These are phyloP conservation scores for Plantago major DNA, from an alignment of 257 asterid species.

Conservation along the genomic window DNA sequence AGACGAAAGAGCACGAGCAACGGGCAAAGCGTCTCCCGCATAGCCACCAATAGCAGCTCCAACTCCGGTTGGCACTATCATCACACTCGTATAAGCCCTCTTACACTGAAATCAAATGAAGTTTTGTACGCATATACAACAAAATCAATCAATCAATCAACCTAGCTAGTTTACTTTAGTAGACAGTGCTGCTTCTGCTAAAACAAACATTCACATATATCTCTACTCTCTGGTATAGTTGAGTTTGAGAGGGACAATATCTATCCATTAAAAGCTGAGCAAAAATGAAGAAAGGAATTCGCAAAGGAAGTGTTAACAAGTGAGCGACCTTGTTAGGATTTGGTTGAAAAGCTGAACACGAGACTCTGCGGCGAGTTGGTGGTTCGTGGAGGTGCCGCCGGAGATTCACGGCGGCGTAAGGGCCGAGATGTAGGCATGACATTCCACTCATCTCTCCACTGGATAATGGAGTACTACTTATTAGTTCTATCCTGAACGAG, in stretches of 20 bases:
- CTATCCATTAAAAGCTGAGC: too few relatives aligned
- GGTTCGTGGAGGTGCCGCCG: conserved; percentile 17
- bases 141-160: background rate
- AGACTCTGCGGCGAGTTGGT: conserved; percentile 22
- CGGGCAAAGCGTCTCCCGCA: conserved; percentile 95
- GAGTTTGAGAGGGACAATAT: too few relatives aligned
- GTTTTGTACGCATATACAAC: background rate
- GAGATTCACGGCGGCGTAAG: conserved; percentile 26
- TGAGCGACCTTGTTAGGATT: conserved; percentile 43
- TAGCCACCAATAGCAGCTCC: conserved; percentile 95
- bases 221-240: too few relatives aligned
- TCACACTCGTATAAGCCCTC: conserved; percentile 78
- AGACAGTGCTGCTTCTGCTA: too few relatives aligned
- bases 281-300: background rate
- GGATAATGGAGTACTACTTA: too few relatives aligned
- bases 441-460: conserved; percentile 22
- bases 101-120: conserved; percentile 36
- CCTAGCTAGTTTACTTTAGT: too few relatives aligned
- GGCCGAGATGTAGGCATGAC: conserved; percentile 32
- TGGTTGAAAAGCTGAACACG: conserved; percentile 31
- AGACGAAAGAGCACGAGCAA: conserved; percentile 75
- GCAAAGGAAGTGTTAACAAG: background rate
- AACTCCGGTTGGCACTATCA: conserved; percentile 94
- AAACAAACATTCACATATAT: too few relatives aligned
- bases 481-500: too few relatives aligned